phyloP scores from a whole-genome alignment of 1,284 basidiomycete genomes.

The Hemileia vastatrix region DNA sequence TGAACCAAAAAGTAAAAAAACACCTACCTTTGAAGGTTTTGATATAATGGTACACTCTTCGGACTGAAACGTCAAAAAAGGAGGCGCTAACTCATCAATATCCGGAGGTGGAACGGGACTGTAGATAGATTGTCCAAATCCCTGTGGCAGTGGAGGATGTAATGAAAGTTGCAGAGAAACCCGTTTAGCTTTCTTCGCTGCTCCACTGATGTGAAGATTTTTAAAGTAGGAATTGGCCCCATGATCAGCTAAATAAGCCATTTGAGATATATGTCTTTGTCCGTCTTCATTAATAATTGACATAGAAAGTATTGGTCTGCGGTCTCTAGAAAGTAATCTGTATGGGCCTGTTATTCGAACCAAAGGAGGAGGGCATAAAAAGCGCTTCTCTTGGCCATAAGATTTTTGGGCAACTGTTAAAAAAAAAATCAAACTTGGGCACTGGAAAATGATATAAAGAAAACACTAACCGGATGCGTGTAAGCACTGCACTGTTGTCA shows the following conservation, averaged over 20 bases:
- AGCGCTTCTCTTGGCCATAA: conserved; percentile 23
- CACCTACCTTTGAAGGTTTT: conserved; percentile 16
- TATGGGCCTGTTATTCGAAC: conserved; percentile 23
- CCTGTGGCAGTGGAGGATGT: conserved; percentile 24
- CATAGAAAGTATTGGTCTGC: conserved; percentile 21
- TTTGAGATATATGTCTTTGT: conserved; percentile 18
- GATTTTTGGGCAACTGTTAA: conserved; percentile 22
- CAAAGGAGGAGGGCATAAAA: conserved; percentile 20
- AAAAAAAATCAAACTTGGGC: too few species aligned
- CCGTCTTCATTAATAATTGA: conserved; percentile 24
- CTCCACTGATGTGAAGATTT: conserved; percentile 75
- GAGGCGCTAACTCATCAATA: conserved; percentile 5
- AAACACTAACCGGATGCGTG: conserved; percentile 15
- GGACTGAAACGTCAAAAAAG: conserved; percentile 19
- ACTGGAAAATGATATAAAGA: too few species aligned
- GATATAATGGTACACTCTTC: conserved; percentile 24
- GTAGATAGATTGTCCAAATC: conserved; percentile 50
- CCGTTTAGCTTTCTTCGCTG: conserved; percentile 69
- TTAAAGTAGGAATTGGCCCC: conserved; percentile 59
- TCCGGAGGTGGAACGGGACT: conserved; percentile 54
- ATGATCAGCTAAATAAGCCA: conserved; percentile 16
- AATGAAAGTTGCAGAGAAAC: conserved; percentile 64
- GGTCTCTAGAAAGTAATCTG: conserved; percentile 7
- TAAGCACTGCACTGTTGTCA: conserved; percentile 19
- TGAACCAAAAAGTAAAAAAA: not conserved